Evolutionary conservation across 768 basidiomycete species (phyloP), one percentile per base, ranked within the genome.

Genomic region (Sporobolomyces pararoseus): DNA sequence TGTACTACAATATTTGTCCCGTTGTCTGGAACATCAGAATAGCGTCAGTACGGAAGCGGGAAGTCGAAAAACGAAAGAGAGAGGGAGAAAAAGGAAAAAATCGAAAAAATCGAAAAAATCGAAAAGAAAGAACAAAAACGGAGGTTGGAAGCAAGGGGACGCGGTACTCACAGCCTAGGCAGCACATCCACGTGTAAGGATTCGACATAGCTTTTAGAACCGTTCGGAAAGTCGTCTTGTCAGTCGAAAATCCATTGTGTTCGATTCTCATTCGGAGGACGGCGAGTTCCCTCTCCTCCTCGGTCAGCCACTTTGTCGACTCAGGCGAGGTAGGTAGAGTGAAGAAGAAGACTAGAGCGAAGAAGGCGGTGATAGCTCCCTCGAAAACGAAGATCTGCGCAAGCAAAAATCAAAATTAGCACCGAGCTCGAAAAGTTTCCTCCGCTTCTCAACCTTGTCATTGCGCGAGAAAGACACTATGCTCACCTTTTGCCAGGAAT

Each of bases 291-390:
- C 79, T 39, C 72, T 85, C 83, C 44, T 81, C 78, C 60, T 80
- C 77, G 12, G 74, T 85, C 35, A 90, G 80, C 73, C 84, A 85
- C 0, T 77, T 80, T 0, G 89, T 88, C 19, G 84, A 86, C 77
- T 90, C 89, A 0, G 89, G 89, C 14, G 87, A 82, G 75, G 88
- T 82, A 1, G 89, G 89, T 21, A 90, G 82, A 47, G 85, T 79
- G 65, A 84, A 82, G 55, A 85, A 72, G 12, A 84, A 83, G 49
- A 86, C 3, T 14, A 89, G 4, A 1, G 87, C 89, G 5, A 91
- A 60, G 7, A 29, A 63, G 13, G 37, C 52, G 5, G 69, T 71
- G 35, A 71, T 64, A 44, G 64, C 58, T 12, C 70, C 71, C 32
- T 68, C 71, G 17, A 67, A 37, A 25, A 66, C 65, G 39, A 68